These are phyloP conservation scores for Vigna radiata DNA, from an alignment of 306 rosid genomes.

Conservation along the genomic window DNA sequence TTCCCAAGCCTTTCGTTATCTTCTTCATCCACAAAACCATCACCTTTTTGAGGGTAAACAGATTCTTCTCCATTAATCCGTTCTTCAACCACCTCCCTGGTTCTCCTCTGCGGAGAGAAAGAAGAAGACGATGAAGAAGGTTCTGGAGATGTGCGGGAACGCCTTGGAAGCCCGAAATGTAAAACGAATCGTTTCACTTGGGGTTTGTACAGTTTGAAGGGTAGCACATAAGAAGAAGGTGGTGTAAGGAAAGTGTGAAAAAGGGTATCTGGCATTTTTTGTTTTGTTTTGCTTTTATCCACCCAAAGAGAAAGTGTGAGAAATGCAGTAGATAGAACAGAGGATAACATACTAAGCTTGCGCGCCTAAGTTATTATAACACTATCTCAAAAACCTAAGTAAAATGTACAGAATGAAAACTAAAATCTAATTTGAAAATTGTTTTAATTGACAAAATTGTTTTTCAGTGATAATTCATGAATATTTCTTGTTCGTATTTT, in stretches of 20 bases:
- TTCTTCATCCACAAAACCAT: conserved; percentile 29
- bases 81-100: conserved; percentile 34
- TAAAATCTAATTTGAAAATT: neutral
- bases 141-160: neutral
- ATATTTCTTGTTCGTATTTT: neutral
- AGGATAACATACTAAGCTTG: neutral
- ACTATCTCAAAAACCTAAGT: neutral
- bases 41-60: conserved; percentile 25
- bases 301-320: neutral
- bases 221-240: neutral
- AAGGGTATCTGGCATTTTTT: neutral
- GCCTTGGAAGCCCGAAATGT: neutral
- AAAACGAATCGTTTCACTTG: conserved; percentile 16
- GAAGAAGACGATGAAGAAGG: neutral
- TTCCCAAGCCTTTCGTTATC: conserved; percentile 14
- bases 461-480: neutral
- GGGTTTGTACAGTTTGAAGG: neutral
- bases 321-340: neutral
- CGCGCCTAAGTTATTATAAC: too few species aligned
- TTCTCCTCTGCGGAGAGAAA: neutral
- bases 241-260: neutral
- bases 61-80: neutral
- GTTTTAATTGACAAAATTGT: neutral
- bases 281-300: neutral
- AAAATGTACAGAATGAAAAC: neutral